These are phyloP conservation scores for Chlorella sorokiniana DNA, from an alignment of 139 green algal species.

Conservation along the genomic window DNA sequence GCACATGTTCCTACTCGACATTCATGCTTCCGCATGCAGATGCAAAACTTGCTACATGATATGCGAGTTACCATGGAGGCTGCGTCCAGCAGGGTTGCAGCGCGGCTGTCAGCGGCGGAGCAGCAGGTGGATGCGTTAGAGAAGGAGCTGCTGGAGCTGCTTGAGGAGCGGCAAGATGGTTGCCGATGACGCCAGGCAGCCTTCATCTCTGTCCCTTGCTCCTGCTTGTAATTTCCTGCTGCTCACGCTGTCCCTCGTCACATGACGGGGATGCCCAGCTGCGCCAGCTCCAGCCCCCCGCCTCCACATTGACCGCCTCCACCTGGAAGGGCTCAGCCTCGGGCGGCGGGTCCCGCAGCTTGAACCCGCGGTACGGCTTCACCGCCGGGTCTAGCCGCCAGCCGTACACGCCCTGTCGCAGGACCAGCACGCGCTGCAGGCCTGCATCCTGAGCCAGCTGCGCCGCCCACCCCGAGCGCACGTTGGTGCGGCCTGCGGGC, in stretches of 20 bases:
- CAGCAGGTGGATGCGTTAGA: conserved; percentile 2
- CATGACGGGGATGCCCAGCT: conserved; percentile 25
- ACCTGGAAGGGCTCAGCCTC: conserved; percentile 57
- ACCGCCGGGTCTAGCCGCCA: conserved; percentile 68
- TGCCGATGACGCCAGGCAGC: background rate
- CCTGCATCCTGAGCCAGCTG: conserved; percentile 63
- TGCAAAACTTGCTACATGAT: background rate
- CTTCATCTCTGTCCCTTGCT: background rate
- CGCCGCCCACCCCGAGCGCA: conserved; percentile 67
- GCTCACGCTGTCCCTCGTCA: background rate
- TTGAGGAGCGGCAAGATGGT: background rate
- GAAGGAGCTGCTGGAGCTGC: background rate
- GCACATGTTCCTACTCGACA: background rate
- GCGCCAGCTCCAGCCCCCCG: conserved; percentile 23
- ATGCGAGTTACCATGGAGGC: background rate
- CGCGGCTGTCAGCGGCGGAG: background rate
- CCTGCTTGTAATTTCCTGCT: background rate
- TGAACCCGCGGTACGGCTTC: conserved; percentile 62
- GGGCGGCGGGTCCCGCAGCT: conserved; percentile 52
- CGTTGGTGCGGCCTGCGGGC: conserved; percentile 51
- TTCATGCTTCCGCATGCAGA: background rate
- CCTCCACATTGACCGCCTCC: conserved; percentile 19
- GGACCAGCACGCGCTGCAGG: conserved; percentile 42
- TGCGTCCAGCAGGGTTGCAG: background rate
- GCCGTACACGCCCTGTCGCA: conserved; percentile 59